phyloP scores from a whole-genome alignment of 2,329 filamentous ascomycete species.

The Paramyrothecium roridum region DNA sequence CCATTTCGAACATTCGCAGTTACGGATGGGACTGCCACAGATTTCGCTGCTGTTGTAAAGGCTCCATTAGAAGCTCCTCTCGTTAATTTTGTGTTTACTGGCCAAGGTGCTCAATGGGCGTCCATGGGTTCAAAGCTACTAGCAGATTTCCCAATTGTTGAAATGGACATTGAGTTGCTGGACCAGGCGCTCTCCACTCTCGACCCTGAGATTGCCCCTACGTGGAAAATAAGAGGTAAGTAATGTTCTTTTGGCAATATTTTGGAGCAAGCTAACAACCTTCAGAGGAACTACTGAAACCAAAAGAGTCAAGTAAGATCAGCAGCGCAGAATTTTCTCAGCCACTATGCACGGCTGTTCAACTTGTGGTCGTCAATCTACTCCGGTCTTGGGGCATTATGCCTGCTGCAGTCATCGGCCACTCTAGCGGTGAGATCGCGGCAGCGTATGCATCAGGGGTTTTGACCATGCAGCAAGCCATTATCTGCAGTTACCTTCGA shows the following conservation, averaged over 20 bases:
- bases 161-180: conserved; percentile 13
- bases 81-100: conserved; percentile 20
- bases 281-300: not conserved
- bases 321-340: conserved; percentile 17
- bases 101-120: conserved; percentile 26
- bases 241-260: too few relatives aligned
- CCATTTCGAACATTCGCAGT: conserved; percentile 14
- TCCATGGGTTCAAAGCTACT: conserved; percentile 25
- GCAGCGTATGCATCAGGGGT: conserved; percentile 24
- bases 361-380: not conserved
- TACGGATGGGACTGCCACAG: conserved; percentile 1
- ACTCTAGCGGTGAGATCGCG: conserved; percentile 33
- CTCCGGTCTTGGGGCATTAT: conserved; percentile 16
- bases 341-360: not conserved
- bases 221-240: too few relatives aligned
- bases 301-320: not conserved
- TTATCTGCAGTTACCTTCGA: conserved; percentile 26
- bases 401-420: conserved; percentile 27
- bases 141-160: conserved; percentile 21
- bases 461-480: conserved; percentile 18
- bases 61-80: not conserved
- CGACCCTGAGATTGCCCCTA: not conserved
- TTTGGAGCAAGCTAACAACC: too few relatives aligned
- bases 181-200: not conserved
- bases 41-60: too few relatives aligned